Evolutionary conservation across 306 rosid species (phyloP).

Genomic region (Ceratonia siliqua): DNA sequence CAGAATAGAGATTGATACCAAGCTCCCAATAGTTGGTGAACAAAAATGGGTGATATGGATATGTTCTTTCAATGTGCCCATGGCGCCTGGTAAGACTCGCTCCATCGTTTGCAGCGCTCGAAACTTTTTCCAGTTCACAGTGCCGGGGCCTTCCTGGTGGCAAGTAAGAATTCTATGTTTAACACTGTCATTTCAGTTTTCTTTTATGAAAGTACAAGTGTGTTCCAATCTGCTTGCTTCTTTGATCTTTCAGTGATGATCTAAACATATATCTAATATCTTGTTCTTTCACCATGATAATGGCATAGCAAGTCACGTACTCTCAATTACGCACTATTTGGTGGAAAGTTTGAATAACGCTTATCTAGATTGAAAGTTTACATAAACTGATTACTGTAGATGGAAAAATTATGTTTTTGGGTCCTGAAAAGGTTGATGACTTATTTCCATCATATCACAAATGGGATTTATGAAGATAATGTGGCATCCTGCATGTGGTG

Average conservation of each 20-base stretch:
- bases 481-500: not conserved
- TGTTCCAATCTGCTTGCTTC: not conserved
- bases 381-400: not conserved
- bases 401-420: not conserved
- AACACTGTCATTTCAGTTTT: not conserved
- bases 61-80: constrained; percentile 93
- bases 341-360: not conserved
- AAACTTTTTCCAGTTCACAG: constrained; percentile 85
- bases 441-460: not conserved
- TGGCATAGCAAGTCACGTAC: not conserved
- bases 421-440: not conserved
- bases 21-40: constrained; percentile 80
- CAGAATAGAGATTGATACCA: constrained; percentile 85
- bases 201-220: not conserved
- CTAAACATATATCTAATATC: not conserved
- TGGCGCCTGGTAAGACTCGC: constrained; percentile 96
- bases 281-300: not conserved
- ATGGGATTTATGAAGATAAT: not conserved
- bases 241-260: constrained; percentile 7
- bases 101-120: constrained; percentile 97
- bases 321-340: not conserved
- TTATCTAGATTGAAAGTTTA: not conserved
- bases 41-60: constrained; percentile 96
- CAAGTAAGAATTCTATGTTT: constrained; percentile 57
- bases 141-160: constrained; percentile 99